phyloP scores from a whole-genome alignment of 768 basidiomycete species.

The Mycena haematopus region DNA sequence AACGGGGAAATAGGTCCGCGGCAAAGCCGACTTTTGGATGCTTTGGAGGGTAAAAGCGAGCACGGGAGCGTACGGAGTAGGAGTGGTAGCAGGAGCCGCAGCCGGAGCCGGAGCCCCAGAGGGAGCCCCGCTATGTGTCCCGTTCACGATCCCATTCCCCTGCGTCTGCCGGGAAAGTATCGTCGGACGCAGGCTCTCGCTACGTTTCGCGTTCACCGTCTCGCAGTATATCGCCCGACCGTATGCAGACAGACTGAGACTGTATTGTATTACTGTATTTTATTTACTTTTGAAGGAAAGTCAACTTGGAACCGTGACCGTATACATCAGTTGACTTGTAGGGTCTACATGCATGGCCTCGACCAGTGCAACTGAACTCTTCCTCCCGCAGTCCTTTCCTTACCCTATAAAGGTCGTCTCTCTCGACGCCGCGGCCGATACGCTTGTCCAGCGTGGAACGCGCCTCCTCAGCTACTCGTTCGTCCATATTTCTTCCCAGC shows the following conservation, averaged over 20 bases:
- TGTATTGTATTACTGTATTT: background rate
- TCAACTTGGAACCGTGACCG: background rate
- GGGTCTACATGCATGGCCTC: conserved; percentile 44
- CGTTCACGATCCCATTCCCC: no score
- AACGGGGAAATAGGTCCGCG: conserved; percentile 87
- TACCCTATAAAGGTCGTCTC: conserved; percentile 87
- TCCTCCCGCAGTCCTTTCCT: conserved; percentile 78
- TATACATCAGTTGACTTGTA: conserved; percentile 9
- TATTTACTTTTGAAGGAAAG: background rate
- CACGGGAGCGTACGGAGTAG: conserved; percentile 50
- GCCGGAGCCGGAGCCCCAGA: conserved; percentile 25
- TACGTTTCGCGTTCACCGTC: conserved; percentile 54
- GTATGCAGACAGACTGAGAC: conserved; percentile 20
- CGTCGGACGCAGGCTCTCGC: conserved; percentile 55
- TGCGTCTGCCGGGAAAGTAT: no score
- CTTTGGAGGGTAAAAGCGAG: conserved; percentile 79
- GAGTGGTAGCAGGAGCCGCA: conserved; percentile 40
- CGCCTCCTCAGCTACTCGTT: conserved; percentile 88
- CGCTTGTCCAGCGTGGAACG: conserved; percentile 69
- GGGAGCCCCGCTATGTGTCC: no score
- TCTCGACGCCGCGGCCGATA: conserved; percentile 56
- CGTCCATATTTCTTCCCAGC: conserved; percentile 55
- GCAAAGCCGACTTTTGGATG: conserved; percentile 85
- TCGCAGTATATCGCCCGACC: conserved; percentile 28
- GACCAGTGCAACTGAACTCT: conserved; percentile 74